phyloP scores from a whole-genome alignment of 345 rosid genomes.

The Durio zibethinus region DNA sequence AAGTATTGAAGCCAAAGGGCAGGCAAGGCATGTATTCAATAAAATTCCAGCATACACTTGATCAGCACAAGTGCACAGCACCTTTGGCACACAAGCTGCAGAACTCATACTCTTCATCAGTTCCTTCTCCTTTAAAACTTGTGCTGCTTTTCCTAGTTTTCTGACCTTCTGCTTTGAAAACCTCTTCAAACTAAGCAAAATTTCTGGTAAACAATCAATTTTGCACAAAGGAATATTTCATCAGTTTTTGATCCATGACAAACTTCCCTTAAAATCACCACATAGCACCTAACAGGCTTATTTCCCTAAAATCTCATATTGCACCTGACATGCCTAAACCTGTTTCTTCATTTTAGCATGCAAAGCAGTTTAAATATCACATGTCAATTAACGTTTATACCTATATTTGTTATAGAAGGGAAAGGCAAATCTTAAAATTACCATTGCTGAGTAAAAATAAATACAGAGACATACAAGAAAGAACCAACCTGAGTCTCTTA shows the following conservation, averaged over 20 bases:
- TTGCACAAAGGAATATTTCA: slow-evolving; percentile 7
- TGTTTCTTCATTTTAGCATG: neutral
- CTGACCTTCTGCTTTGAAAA: slow-evolving; percentile 78
- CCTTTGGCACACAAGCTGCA: slow-evolving; percentile 63
- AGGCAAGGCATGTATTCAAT: slow-evolving; percentile 65
- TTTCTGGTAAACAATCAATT: slow-evolving; percentile 40
- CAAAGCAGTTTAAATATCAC: neutral
- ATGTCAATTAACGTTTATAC: neutral
- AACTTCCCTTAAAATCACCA: slow-evolving; percentile 1
- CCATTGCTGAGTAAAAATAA: neutral
- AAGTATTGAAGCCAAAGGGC: slow-evolving; percentile 79
- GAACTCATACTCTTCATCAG: slow-evolving; percentile 60
- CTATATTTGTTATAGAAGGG: slow-evolving; percentile 1
- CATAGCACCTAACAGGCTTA: neutral
- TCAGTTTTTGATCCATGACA: slow-evolving; percentile 10
- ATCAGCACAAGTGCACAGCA: slow-evolving; percentile 71
- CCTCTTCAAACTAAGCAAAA: slow-evolving; percentile 72
- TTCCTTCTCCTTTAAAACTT: slow-evolving; percentile 75
- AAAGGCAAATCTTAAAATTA: neutral
- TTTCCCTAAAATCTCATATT: neutral
- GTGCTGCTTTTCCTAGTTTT: slow-evolving; percentile 77
- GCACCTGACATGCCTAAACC: neutral
- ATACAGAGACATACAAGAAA: neutral
- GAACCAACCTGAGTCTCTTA: slow-evolving; percentile 61
- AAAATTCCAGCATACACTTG: slow-evolving; percentile 61